Evolutionary conservation across 805 yeast species (phyloP).

Genomic region (Spathaspora girioi): DNA sequence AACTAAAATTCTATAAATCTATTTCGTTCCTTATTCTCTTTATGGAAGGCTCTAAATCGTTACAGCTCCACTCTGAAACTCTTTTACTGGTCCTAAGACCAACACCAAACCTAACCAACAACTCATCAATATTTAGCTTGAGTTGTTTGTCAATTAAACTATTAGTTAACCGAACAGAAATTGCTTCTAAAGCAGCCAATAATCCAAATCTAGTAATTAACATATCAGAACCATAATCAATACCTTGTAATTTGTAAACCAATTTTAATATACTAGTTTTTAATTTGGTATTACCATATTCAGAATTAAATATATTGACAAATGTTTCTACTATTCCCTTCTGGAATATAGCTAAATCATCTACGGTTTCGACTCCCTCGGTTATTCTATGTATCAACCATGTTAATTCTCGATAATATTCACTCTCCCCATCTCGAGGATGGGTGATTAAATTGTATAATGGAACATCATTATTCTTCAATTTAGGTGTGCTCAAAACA

Average conservation of each 20-base stretch:
- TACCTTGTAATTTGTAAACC: conserved; percentile 44
- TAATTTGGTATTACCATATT: conserved; percentile 41
- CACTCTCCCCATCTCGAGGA: conserved; percentile 29
- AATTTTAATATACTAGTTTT: conserved; percentile 39
- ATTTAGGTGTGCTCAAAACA: conserved; percentile 53
- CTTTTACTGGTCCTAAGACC: conserved; percentile 48
- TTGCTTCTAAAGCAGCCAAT: conserved; percentile 27
- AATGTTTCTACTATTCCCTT: conserved; percentile 67
- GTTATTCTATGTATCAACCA: conserved; percentile 62
- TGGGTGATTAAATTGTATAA: conserved; percentile 34
- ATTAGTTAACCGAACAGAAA: conserved; percentile 12
- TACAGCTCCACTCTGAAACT: conserved; percentile 56
- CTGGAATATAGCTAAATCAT: conserved; percentile 54
- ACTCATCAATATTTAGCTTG: conserved; percentile 41
- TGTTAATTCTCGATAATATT: conserved; percentile 52
- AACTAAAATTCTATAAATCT: neutral
- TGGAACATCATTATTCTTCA: conserved; percentile 43
- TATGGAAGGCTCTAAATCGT: conserved; percentile 42
- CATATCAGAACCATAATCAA: conserved; percentile 56
- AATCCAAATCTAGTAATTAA: conserved; percentile 56
- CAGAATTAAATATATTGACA: conserved; percentile 50
- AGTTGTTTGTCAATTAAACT: conserved; percentile 23
- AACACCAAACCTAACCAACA: conserved; percentile 42
- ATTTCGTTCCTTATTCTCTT: conserved; percentile 31
- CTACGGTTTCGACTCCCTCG: conserved; percentile 40